A percentile compares a stretch with the other conserved stretches of the same genome.
These are phyloP conservation scores for Cutaneotrichosporon sp. DNA, from an alignment of 1,284 basidiomycete genomes.

Conservation along the genomic window DNA sequence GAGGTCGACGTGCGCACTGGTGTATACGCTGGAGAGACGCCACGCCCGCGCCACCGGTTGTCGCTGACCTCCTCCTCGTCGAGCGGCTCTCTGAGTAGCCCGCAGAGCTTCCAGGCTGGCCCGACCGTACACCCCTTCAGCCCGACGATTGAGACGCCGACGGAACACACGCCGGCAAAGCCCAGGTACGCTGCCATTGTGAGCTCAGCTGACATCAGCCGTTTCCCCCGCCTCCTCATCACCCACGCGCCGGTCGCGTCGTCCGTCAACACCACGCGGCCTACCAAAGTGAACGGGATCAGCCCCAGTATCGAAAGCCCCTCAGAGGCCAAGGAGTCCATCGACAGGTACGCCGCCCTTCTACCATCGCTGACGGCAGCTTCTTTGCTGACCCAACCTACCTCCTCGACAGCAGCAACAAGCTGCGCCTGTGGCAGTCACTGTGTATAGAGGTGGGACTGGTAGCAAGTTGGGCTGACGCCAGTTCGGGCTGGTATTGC, in stretches of 20 bases:
- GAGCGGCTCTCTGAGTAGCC: too few relatives aligned
- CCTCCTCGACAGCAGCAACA: constrained; percentile 31
- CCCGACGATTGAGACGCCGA: neutral
- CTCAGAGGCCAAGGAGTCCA: constrained; percentile 8
- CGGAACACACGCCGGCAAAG: too few relatives aligned
- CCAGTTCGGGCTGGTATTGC: constrained; percentile 27
- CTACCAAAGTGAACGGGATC: neutral
- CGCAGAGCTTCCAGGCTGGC: too few relatives aligned
- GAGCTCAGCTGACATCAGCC: too few relatives aligned
- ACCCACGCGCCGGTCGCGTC: too few relatives aligned
- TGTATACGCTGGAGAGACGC: too few relatives aligned
- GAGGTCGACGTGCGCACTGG: too few relatives aligned
- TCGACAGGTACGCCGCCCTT: constrained; percentile 5
- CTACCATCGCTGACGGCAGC: constrained; percentile 2
- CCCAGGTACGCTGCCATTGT: too few relatives aligned
- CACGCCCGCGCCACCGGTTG: too few relatives aligned
- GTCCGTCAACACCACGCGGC: too few relatives aligned
- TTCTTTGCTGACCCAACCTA: constrained; percentile 17
- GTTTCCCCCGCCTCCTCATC: too few relatives aligned
- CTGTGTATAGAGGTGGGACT: constrained; percentile 40
- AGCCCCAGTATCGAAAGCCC: constrained; percentile 1
- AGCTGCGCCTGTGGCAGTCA: constrained; percentile 42
- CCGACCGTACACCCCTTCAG: neutral
- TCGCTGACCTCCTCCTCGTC: too few relatives aligned
- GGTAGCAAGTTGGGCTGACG: neutral